phyloP scores from a whole-genome alignment of 306 rosid species.

The Cucurbita ficifolia region DNA sequence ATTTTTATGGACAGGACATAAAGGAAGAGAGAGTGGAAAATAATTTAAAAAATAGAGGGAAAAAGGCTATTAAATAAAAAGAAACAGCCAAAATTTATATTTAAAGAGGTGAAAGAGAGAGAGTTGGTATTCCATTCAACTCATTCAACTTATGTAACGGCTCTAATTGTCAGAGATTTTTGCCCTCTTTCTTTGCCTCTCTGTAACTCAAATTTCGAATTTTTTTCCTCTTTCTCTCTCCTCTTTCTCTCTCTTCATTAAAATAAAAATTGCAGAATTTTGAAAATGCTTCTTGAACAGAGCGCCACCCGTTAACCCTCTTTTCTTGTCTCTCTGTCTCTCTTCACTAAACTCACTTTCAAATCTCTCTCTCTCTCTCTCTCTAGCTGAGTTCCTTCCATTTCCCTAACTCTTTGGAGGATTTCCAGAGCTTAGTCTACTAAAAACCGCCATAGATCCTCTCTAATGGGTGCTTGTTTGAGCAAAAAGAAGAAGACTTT shows the following conservation, averaged over 20 bases:
- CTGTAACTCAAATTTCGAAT: constrained; percentile 42
- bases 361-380: neutral
- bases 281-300: constrained; percentile 24
- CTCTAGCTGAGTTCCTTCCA: too few relatives aligned
- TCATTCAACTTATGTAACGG: neutral
- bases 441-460: neutral
- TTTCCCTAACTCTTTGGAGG: neutral
- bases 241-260: neutral
- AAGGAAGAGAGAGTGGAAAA: neutral
- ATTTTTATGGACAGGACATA: neutral
- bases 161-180: neutral
- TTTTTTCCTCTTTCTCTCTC: neutral
- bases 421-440: neutral
- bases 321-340: neutral
- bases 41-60: neutral
- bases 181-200: neutral
- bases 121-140: neutral
- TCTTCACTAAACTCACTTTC: neutral
- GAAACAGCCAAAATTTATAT: neutral
- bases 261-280: constrained; percentile 1
- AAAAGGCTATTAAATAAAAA: neutral
- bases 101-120: neutral
- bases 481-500: constrained; percentile 54
- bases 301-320: constrained; percentile 8
- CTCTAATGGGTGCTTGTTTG: constrained; percentile 72